Base-by-base conservation (phyloP, 768 basidiomycete species). In the Asterophora lycoperdoides region DNA sequence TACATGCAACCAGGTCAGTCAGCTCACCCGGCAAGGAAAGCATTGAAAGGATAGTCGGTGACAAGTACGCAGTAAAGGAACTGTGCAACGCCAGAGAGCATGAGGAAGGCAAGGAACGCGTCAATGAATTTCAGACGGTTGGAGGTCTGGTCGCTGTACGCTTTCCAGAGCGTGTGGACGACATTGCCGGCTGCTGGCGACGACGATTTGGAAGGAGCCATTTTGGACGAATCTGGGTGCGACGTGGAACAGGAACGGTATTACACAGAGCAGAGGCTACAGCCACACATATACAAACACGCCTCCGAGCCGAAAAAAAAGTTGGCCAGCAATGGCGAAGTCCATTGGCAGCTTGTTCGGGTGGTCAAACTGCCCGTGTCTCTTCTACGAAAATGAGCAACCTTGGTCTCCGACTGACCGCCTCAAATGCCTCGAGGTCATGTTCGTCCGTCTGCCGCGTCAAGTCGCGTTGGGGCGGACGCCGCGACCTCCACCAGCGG, bases 1-100 rank as follows among this genome's bases (percentile, higher is more conserved):
- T 38, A 15, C 19, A 15, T 46, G 30, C 1, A 14, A 11, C 39
- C 23, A 17, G 9, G 18, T 19, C 34, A 34, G 34, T 33, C 15
- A 7, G 69, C 89, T 53, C 69, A 97, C 96, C 93, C 94, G 54
- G 93, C 85, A 58, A 97, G 68, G 71, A 99, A 99, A 33, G 96
- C 93, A 58, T 99, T 97, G 76, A 94, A 97, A 18, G 96, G 96
- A 69, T 84, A 98, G 71, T 84, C 88, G 49, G 93, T 93, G 53
- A 99, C 77, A 56, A 92, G 75, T 26, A 95, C 69, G 71, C 95
- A 93, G 72, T 98, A 98, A 8, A 79, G 70, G 70, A 99, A 97
- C 65, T 97, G 94, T 38, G 83, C 64, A 50, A 94, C 77, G 59
- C 96, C 96, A 2, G 89, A 89, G 39, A 95, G 76, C 74, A 97